These are phyloP conservation scores for Arabidopsis lyrata DNA, from an alignment of 441 rosid genomes.

Conservation along the genomic window DNA sequence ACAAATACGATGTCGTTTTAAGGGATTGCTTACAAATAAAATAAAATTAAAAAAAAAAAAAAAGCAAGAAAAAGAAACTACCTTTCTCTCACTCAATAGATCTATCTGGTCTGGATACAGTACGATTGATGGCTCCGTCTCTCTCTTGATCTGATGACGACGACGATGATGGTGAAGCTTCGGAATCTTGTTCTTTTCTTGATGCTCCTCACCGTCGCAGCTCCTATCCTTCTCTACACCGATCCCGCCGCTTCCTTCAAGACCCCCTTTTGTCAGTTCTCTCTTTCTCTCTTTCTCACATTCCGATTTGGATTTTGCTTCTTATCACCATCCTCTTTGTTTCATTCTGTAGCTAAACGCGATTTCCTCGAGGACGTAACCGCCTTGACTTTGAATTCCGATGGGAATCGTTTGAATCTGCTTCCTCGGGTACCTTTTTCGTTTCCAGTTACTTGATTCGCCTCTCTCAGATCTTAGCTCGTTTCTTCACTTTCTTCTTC, in stretches of 20 bases:
- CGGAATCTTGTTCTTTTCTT: slow-evolving; percentile 65
- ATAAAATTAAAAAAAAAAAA: too few species aligned
- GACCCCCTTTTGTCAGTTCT: slow-evolving; percentile 51
- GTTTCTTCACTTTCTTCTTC: slow-evolving; percentile 29
- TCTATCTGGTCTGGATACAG: too few species aligned
- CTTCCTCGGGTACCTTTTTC: slow-evolving; percentile 57
- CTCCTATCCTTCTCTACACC: slow-evolving; percentile 74
- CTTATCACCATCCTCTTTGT: not conserved
- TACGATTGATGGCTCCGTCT: not conserved
- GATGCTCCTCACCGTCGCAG: slow-evolving; percentile 65
- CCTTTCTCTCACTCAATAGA: too few species aligned
- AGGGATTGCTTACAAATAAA: slow-evolving; percentile 7
- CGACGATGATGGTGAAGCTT: slow-evolving; percentile 51
- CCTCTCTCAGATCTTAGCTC: slow-evolving; percentile 26
- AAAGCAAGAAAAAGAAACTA: too few species aligned
- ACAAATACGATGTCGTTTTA: slow-evolving; percentile 24
- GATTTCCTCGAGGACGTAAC: slow-evolving; percentile 71
- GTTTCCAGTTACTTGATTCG: not conserved
- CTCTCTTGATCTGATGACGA: slow-evolving; percentile 39
- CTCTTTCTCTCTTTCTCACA: not conserved
- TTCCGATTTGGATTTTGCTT: slow-evolving; percentile 21
- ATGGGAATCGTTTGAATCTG: slow-evolving; percentile 58
- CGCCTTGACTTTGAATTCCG: slow-evolving; percentile 58
- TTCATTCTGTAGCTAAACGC: slow-evolving; percentile 55
- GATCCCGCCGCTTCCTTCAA: slow-evolving; percentile 55